A percentile compares a stretch with the other conserved stretches of the same genome.
phyloP scores from a whole-genome alignment of 1,139 yeast genomes.

The Taphrina deformans region DNA sequence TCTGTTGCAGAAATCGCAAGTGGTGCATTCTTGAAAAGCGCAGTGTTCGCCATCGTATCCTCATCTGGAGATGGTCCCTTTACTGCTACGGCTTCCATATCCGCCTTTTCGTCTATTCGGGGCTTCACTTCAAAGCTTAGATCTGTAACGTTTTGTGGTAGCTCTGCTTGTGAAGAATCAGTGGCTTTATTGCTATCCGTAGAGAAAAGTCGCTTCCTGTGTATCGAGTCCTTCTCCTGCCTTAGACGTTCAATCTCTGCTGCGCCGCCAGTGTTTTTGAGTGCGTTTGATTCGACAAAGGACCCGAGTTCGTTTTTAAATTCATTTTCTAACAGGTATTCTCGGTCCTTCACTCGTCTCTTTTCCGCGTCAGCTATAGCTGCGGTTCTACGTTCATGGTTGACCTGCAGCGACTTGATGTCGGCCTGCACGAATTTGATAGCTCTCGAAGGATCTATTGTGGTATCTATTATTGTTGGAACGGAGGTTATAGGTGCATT shows the following conservation, averaged over 20 bases:
- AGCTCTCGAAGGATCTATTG: conserved; percentile 47
- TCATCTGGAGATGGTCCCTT: no score
- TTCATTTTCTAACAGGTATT: conserved; percentile 57
- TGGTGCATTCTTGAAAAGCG: no score
- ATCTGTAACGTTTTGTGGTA: background rate
- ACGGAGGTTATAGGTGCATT: conserved; percentile 26
- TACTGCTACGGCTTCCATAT: background rate
- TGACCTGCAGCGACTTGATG: conserved; percentile 74
- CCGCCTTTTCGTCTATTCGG: background rate
- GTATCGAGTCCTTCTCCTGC: conserved; percentile 57
- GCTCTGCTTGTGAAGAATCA: background rate
- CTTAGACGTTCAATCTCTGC: conserved; percentile 78
- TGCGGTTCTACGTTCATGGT: conserved; percentile 78
- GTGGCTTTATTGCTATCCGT: background rate
- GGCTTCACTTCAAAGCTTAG: background rate
- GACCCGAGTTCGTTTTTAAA: conserved; percentile 86
- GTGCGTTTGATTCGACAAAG: conserved; percentile 72
- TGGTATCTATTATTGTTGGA: conserved; percentile 19
- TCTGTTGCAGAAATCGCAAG: no score
- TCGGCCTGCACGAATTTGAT: conserved; percentile 80
- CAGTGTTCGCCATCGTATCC: no score
- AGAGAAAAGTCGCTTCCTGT: conserved; percentile 39
- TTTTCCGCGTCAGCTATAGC: conserved; percentile 88
- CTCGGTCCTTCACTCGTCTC: conserved; percentile 70
- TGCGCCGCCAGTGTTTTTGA: conserved; percentile 83